phyloP scores from a whole-genome alignment of 441 rosid species.

The Eruca vesicaria region DNA sequence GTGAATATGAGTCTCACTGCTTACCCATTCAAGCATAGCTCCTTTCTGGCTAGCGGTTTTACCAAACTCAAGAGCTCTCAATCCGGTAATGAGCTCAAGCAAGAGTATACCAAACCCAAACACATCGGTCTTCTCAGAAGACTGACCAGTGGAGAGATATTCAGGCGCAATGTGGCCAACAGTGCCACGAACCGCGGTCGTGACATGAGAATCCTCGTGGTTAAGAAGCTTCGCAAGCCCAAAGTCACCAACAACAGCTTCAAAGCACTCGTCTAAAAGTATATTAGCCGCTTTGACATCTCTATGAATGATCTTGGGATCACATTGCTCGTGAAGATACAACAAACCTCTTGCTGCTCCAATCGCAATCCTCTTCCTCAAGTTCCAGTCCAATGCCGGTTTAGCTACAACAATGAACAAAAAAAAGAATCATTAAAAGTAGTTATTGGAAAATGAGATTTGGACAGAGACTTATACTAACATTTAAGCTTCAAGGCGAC shows the following conservation, averaged over 20 bases:
- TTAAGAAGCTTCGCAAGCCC: conserved; percentile 93
- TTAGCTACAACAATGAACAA: conserved; percentile 44
- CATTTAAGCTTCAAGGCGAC: conserved; percentile 90
- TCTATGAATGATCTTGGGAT: conserved; percentile 91
- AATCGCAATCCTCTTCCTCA: conserved; percentile 81
- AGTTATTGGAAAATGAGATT: background rate
- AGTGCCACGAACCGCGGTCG: conserved; percentile 93
- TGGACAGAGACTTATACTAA: conserved; percentile 31
- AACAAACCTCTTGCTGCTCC: conserved; percentile 87
- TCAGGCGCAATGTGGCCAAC: conserved; percentile 95
- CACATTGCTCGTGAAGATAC: conserved; percentile 89
- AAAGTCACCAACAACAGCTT: conserved; percentile 89
- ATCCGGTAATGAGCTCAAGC: conserved; percentile 85
- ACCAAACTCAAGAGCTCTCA: conserved; percentile 90
- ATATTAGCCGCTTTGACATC: conserved; percentile 94
- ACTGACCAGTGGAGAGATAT: conserved; percentile 89
- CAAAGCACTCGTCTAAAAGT: conserved; percentile 75
- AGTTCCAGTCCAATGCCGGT: conserved; percentile 82
- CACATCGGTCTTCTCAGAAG: conserved; percentile 93
- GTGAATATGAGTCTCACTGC: conserved; percentile 19
- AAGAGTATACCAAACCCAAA: conserved; percentile 89
- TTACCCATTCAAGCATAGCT: conserved; percentile 95
- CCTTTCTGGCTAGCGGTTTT: conserved; percentile 77
- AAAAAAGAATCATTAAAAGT: background rate
- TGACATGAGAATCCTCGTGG: conserved; percentile 86